Conservation (phyloP, 805 yeast genomes). For the Metschnikowia orientalis region DNA sequence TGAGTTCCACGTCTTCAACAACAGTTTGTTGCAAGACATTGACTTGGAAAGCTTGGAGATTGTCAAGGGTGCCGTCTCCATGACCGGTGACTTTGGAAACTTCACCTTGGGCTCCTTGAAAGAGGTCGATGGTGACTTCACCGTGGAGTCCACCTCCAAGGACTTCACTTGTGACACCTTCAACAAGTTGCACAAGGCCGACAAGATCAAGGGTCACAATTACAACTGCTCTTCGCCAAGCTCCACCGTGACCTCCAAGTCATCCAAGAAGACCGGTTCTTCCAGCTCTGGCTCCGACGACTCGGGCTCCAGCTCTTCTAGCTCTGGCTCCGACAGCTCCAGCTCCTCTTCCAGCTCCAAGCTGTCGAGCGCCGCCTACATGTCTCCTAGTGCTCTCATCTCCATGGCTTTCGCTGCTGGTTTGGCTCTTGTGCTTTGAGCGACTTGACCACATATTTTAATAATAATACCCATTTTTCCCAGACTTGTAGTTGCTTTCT, state of each 20-base stretch:
- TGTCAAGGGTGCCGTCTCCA: slow-evolving; percentile 39
- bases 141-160: slow-evolving; percentile 29
- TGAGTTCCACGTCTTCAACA: slow-evolving; percentile 39
- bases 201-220: slow-evolving; percentile 42
- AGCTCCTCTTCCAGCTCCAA: slow-evolving; percentile 14
- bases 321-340: slow-evolving; percentile 14
- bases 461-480: too few relatives aligned
- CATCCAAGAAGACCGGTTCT: slow-evolving; percentile 8
- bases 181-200: slow-evolving; percentile 28
- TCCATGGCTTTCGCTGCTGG: slow-evolving; percentile 25
- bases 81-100: slow-evolving; percentile 36
- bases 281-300: slow-evolving; percentile 17
- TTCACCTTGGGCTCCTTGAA: slow-evolving; percentile 35
- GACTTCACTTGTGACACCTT: slow-evolving; percentile 36
- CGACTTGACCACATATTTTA: too few relatives aligned
- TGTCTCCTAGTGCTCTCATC: slow-evolving; percentile 19
- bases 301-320: slow-evolving; percentile 20
- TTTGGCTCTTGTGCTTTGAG: slow-evolving; percentile 25
- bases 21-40: slow-evolving; percentile 34
- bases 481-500: too few relatives aligned
- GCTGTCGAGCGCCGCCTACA: slow-evolving; percentile 19
- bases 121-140: slow-evolving; percentile 41
- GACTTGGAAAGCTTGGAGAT: slow-evolving; percentile 26
- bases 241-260: slow-evolving; percentile 19
- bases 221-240: slow-evolving; percentile 37